Percentiles rank a stretch among this genome's conserved stretches.
These are phyloP conservation scores for Trichoderma lentiforme DNA, from an alignment of 2,329 filamentous ascomycete genomes.

Conservation along the genomic window DNA sequence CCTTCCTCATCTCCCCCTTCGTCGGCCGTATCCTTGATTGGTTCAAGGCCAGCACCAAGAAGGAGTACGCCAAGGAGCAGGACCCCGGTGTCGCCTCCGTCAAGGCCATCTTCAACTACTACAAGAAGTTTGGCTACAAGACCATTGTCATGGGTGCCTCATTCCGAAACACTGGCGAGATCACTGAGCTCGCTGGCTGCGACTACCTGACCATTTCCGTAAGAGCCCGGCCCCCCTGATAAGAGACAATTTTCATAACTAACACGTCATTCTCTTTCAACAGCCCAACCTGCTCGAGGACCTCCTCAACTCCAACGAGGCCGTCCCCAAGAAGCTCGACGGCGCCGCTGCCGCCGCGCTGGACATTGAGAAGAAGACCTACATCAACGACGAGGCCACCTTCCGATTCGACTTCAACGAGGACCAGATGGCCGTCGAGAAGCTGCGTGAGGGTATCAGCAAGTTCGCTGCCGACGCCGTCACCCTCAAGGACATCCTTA, in stretches of 20 bases:
- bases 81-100: conserved; percentile 97
- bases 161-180: conserved; percentile 94
- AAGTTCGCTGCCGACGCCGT: conserved; percentile 97
- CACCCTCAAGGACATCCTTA: conserved; percentile 88
- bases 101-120: conserved; percentile 97
- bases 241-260: background rate
- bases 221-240: conserved; percentile 33
- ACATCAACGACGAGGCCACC: conserved; percentile 80
- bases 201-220: conserved; percentile 98
- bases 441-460: conserved; percentile 98
- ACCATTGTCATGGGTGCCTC: conserved; percentile 99
- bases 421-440: conserved; percentile 98
- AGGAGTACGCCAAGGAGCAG: conserved; percentile 83
- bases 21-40: conserved; percentile 99
- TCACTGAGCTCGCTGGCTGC: conserved; percentile 96
- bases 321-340: conserved; percentile 91
- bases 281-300: conserved; percentile 92
- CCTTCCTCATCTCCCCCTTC: conserved; percentile 98
- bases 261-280: conserved; percentile 13
- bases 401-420: conserved; percentile 99
- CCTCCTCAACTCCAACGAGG: conserved; percentile 76
- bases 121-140: conserved; percentile 99
- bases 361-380: conserved; percentile 81
- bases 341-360: conserved; percentile 61
- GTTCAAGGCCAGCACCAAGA: conserved; percentile 96